A percentile compares a stretch with the other conserved stretches of the same genome.
phyloP scores from a whole-genome alignment of 2,329 filamentous ascomycete genomes.

The Sclerotinia borealis region DNA sequence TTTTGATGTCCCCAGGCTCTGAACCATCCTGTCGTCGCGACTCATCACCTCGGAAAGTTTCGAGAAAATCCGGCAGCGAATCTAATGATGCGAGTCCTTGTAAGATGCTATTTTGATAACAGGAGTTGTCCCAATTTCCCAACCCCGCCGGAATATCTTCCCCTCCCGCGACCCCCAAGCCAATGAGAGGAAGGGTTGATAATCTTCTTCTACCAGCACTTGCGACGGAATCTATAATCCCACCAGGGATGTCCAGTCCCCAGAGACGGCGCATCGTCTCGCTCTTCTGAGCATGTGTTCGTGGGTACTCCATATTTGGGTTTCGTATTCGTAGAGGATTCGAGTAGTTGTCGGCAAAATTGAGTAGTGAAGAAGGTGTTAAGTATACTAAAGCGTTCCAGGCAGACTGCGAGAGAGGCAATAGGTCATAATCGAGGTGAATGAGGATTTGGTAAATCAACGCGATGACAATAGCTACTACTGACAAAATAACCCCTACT shows the following conservation, averaged over 20 bases:
- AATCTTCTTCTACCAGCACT: conserved; percentile 52
- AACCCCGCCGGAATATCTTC: conserved; percentile 57
- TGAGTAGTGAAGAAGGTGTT: conserved; percentile 51
- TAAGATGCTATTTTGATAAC: conserved; percentile 95
- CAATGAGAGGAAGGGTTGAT: conserved; percentile 38
- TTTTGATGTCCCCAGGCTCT: conserved; percentile 25
- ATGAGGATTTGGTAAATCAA: conserved; percentile 29
- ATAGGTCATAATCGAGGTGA: conserved; percentile 32
- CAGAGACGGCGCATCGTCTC: conserved; percentile 58
- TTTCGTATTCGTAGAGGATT: conserved; percentile 42
- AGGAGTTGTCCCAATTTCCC: conserved; percentile 91
- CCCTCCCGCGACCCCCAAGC: conserved; percentile 32
- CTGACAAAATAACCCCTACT: conserved; percentile 20
- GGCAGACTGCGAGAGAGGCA: conserved; percentile 42
- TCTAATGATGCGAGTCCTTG: conserved; percentile 75
- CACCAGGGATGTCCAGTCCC: conserved; percentile 47
- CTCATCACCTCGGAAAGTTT: conserved; percentile 36
- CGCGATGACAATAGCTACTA: conserved; percentile 24
- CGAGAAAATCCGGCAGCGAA: conserved; percentile 62
- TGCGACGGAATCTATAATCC: conserved; percentile 51
- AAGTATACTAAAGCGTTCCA: conserved; percentile 57
- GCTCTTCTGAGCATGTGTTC: conserved; percentile 54
- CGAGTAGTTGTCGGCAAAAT: conserved; percentile 44
- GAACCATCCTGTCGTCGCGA: conserved; percentile 14
- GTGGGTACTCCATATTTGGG: conserved; percentile 35